phyloP scores from a whole-genome alignment of 2,329 filamentous ascomycete genomes.

The Hyphodiscus sp. region DNA sequence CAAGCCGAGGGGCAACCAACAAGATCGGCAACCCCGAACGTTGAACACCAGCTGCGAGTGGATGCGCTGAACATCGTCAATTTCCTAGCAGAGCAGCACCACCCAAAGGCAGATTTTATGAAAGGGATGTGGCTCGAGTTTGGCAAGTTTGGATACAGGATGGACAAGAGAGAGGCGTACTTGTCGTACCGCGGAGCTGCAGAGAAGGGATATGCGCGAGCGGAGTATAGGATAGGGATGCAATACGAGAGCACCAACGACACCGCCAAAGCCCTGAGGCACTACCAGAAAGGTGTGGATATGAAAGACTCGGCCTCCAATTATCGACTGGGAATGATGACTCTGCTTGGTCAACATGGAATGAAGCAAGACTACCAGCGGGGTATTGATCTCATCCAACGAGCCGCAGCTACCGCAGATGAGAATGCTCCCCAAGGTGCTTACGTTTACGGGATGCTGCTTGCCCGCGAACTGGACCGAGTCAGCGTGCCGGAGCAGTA shows the following conservation, averaged over 20 bases:
- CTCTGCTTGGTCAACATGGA: constrained; percentile 85
- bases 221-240: constrained; percentile 97
- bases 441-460: constrained; percentile 92
- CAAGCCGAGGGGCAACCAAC: constrained; percentile 36
- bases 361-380: constrained; percentile 73
- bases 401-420: constrained; percentile 80
- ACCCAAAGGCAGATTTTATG: constrained; percentile 92
- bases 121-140: constrained; percentile 96
- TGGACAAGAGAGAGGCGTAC: constrained; percentile 94
- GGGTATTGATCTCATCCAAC: constrained; percentile 76
- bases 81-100: constrained; percentile 84
- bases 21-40: constrained; percentile 71
- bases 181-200: constrained; percentile 79
- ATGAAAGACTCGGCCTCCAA: constrained; percentile 80
- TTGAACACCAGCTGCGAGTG: constrained; percentile 79
- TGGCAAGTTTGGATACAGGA: constrained; percentile 83
- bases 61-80: constrained; percentile 90
- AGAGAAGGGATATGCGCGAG: constrained; percentile 76
- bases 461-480: constrained; percentile 85
- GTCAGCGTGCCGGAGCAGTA: constrained; percentile 70
- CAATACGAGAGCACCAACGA: constrained; percentile 95
- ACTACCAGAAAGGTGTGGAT: constrained; percentile 78
- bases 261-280: constrained; percentile 79
- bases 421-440: constrained; percentile 96
- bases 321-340: constrained; percentile 94